Conservation (phyloP, 148 eudicot species). For the Salicornia ramosissima region DNA sequence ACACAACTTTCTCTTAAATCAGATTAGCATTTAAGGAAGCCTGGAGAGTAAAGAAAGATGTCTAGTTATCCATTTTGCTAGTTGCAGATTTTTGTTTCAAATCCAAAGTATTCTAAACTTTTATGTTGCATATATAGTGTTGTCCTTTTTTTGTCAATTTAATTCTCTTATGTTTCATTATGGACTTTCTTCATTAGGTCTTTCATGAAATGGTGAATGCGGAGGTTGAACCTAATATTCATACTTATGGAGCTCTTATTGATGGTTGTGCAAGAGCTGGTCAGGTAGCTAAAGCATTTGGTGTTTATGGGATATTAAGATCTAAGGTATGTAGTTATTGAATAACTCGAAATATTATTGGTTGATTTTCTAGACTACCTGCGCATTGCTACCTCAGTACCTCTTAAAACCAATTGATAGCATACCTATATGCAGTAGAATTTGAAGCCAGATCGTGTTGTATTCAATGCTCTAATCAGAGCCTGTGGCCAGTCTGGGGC, state of each 20-base stretch:
- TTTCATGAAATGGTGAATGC: constrained; percentile 91
- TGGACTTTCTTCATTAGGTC: constrained; percentile 42
- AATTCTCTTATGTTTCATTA: background rate
- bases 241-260: constrained; percentile 95
- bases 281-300: constrained; percentile 96
- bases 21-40: background rate
- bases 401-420: constrained; percentile 28
- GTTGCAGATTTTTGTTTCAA: background rate
- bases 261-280: constrained; percentile 98
- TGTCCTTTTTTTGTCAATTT: background rate
- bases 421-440: constrained; percentile 75
- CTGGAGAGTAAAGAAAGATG: background rate
- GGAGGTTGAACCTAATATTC: constrained; percentile 81
- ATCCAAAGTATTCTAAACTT: background rate
- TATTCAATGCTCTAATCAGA: constrained; percentile 95
- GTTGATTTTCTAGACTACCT: constrained; percentile 10
- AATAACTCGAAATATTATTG: constrained; percentile 1
- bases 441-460: constrained; percentile 96
- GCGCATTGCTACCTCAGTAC: constrained; percentile 13
- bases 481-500: constrained; percentile 99
- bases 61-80: background rate
- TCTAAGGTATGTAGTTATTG: constrained; percentile 61
- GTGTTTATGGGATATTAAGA: constrained; percentile 96
- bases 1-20: background rate
- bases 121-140: background rate